phyloP scores from a whole-genome alignment of 1,139 yeast species.

The Kodamaea fungicola region DNA sequence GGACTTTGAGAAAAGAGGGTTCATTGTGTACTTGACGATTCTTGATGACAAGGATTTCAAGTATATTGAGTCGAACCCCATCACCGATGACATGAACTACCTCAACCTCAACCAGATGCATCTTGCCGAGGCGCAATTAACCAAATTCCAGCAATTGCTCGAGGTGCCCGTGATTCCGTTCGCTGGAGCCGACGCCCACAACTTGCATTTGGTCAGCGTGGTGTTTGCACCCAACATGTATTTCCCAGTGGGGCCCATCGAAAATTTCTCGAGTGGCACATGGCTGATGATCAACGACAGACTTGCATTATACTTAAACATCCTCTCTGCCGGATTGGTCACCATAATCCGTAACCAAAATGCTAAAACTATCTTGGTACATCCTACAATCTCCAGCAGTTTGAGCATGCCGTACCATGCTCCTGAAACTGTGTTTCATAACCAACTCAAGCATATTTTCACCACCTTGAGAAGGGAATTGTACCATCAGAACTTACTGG shows the following conservation, averaged over 20 bases:
- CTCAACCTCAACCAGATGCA: conserved; percentile 29
- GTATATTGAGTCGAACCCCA: conserved; percentile 55
- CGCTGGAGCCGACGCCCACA: conserved; percentile 53
- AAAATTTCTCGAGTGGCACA: conserved; percentile 47
- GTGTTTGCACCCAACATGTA: conserved; percentile 61
- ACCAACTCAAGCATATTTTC: conserved; percentile 33
- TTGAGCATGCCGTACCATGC: conserved; percentile 48
- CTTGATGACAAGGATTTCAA: conserved; percentile 60
- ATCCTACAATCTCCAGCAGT: conserved; percentile 42
- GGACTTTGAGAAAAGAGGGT: conserved; percentile 76
- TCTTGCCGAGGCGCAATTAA: conserved; percentile 35
- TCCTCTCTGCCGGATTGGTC: conserved; percentile 56
- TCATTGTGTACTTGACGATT: conserved; percentile 74
- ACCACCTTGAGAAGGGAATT: conserved; percentile 40
- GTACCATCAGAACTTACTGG: conserved; percentile 37
- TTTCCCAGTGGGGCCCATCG: conserved; percentile 69
- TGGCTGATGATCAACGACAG: conserved; percentile 55
- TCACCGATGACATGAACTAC: conserved; percentile 50
- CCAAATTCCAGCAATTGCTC: conserved; percentile 41
- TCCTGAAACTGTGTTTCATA: conserved; percentile 44
- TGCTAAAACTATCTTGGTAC: conserved; percentile 42
- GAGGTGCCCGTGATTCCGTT: conserved; percentile 43
- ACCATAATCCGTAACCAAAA: conserved; percentile 49
- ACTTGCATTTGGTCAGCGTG: conserved; percentile 52
- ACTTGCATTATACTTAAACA: conserved; percentile 41